Evolutionary conservation across 805 yeast genomes (phyloP).

Genomic region (Candida lessepsii): DNA sequence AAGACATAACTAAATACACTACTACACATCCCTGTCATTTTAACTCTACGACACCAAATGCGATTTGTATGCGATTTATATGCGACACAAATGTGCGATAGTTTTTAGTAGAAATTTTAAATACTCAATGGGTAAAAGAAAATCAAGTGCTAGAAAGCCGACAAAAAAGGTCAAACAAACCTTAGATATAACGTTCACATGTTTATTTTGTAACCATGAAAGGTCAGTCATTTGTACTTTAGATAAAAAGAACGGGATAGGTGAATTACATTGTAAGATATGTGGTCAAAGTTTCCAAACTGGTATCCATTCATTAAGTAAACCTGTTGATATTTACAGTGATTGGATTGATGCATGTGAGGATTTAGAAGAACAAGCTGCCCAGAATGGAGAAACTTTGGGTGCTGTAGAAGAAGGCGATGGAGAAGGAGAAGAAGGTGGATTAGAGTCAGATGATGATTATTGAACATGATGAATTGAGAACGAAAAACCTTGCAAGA

Average conservation of each 20-base stretch:
- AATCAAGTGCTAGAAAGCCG: slow-evolving; percentile 74
- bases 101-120: not conserved
- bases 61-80: too few species aligned
- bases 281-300: slow-evolving; percentile 95
- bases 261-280: slow-evolving; percentile 82
- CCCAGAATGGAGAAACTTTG: slow-evolving; percentile 15
- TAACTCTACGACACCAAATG: too few species aligned
- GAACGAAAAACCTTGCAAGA: too few species aligned
- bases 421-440: slow-evolving; percentile 24
- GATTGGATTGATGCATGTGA: slow-evolving; percentile 99
- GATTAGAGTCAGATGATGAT: slow-evolving; percentile 28
- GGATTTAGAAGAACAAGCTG: slow-evolving; percentile 63
- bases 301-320: slow-evolving; percentile 76
- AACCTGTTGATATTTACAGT: slow-evolving; percentile 91
- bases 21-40: too few species aligned
- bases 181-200: slow-evolving; percentile 79
- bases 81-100: too few species aligned
- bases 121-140: slow-evolving; percentile 66
- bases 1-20: too few species aligned
- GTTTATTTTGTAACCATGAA: slow-evolving; percentile 95
- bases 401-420: slow-evolving; percentile 5
- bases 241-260: slow-evolving; percentile 84
- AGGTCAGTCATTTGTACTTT: slow-evolving; percentile 82
- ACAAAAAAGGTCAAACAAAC: slow-evolving; percentile 72
- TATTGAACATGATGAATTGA: too few species aligned